Base-by-base conservation (phyloP, 2,329 filamentous ascomycete species). In the Bipolaris cookei region DNA sequence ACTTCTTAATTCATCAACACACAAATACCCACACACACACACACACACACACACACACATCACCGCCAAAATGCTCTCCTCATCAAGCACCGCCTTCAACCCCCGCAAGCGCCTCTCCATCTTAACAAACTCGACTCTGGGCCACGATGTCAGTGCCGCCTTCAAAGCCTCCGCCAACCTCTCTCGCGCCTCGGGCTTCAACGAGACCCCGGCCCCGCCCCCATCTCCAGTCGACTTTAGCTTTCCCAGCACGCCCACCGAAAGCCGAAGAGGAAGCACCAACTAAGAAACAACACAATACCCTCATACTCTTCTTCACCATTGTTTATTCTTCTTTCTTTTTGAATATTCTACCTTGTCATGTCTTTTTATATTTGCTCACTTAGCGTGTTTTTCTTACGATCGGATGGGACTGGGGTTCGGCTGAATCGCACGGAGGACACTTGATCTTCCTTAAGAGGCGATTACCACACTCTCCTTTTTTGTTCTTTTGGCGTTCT, bases 51-150 rank as follows among this genome's bases (percentile, higher is more conserved):
- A 25, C 2, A 1, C 25, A 28, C 45, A 56, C 18, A 58, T 21
- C 35, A 46, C 13, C 32, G 21, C 37, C 55, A 72, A 45, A 43
- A 76, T 73, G 73, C 70, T 73, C 61, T 54, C 69, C 38, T 49
- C 69, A 50, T 60, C 63, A 41, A 43, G 61, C 21, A 58, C 61
- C 56, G 44, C 62, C 23, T 63, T 65, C 63, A 72, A 71, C 66
- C 75, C 76, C 45, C 76, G 76, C 64, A 72, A 76, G 61, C 75
- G 75, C 68, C 76, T 78, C 59, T 76, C 75, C 48, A 73, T 78
- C 72, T 67, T 76, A 62, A 77, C 74, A 53, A 75, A 77, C 69
- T 70, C 73, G 20, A 74, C 73, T 1, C 75, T 78, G 49, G 73
- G 75, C 54, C 74, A 74, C 68, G 76, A 77, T 60, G 72, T 78